These are phyloP conservation scores for Marasmius fiardii DNA, from an alignment of 1,284 basidiomycete genomes.

Conservation along the genomic window DNA sequence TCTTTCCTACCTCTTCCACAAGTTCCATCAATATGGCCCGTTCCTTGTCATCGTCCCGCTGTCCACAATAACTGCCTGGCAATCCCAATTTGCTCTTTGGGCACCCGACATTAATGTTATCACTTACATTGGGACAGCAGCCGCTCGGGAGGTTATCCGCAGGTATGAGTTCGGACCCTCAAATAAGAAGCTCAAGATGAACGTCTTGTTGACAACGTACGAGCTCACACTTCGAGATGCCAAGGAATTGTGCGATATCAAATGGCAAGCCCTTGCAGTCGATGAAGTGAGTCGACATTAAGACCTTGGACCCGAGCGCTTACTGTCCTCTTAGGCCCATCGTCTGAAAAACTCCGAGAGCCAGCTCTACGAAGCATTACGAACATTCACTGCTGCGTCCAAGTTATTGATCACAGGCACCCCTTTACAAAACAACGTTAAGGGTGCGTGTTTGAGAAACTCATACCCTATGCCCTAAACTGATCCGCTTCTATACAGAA, in stretches of 20 bases:
- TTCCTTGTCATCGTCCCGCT: conserved; percentile 98
- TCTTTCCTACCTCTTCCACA: conserved; percentile 94
- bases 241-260: conserved; percentile 88
- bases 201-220: conserved; percentile 96
- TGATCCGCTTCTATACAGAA: conserved; percentile 47
- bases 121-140: conserved; percentile 91
- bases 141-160: conserved; percentile 89
- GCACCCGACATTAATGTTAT: conserved; percentile 97
- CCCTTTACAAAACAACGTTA: conserved; percentile 98
- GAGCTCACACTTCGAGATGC: conserved; percentile 93
- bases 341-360: conserved; percentile 98
- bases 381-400: conserved; percentile 85
- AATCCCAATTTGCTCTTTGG: conserved; percentile 93
- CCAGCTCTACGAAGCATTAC: conserved; percentile 93
- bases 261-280: conserved; percentile 96
- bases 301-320: neutral
- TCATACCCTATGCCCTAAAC: neutral
- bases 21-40: conserved; percentile 92
- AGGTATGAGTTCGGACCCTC: conserved; percentile 88
- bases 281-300: conserved; percentile 71
- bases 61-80: conserved; percentile 98
- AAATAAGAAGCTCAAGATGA: conserved; percentile 92
- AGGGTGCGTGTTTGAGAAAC: conserved; percentile 56
- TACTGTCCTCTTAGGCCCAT: conserved; percentile 65
- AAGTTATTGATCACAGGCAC: conserved; percentile 98